phyloP scores from a whole-genome alignment of 2,329 filamentous ascomycete species.

The Aspergillus tubingensis region DNA sequence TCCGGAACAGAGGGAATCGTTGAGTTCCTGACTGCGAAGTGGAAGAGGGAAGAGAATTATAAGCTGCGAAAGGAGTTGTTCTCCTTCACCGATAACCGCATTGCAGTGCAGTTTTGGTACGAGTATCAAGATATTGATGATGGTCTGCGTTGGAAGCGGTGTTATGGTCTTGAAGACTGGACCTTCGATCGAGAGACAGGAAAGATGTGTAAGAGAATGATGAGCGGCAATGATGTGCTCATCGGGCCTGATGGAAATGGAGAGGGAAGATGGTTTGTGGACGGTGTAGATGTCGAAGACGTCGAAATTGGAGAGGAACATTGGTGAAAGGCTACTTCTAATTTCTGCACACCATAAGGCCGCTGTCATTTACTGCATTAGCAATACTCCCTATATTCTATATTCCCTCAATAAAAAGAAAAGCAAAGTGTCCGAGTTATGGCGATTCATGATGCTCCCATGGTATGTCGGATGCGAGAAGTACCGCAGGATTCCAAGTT shows the following conservation, averaged over 20 bases:
- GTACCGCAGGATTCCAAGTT: not conserved
- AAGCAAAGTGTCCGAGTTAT: not conserved
- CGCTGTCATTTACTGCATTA: not conserved
- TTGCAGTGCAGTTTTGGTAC: conserved; percentile 91
- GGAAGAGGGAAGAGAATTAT: conserved; percentile 71
- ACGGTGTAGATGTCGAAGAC: conserved; percentile 45
- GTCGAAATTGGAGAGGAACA: conserved; percentile 39
- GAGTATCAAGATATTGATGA: conserved; percentile 70
- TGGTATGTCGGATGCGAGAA: not conserved
- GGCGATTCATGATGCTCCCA: not conserved
- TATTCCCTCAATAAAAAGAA: not conserved
- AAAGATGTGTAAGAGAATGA: conserved; percentile 51
- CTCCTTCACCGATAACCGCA: conserved; percentile 71
- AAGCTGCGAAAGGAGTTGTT: conserved; percentile 81
- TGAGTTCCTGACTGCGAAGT: conserved; percentile 70
- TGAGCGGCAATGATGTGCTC: conserved; percentile 51
- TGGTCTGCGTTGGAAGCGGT: conserved; percentile 74
- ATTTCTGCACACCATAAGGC: not conserved
- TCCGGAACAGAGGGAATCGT: conserved; percentile 68
- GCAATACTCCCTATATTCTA: too few species aligned
- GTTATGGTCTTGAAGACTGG: conserved; percentile 69
- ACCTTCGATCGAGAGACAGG: conserved; percentile 47
- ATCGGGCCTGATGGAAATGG: conserved; percentile 46
- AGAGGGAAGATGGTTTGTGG: conserved; percentile 48
- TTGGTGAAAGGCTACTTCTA: conserved; percentile 27